Conservation (phyloP, 2,329 filamentous ascomycete species). For the Daldinia sp. region DNA sequence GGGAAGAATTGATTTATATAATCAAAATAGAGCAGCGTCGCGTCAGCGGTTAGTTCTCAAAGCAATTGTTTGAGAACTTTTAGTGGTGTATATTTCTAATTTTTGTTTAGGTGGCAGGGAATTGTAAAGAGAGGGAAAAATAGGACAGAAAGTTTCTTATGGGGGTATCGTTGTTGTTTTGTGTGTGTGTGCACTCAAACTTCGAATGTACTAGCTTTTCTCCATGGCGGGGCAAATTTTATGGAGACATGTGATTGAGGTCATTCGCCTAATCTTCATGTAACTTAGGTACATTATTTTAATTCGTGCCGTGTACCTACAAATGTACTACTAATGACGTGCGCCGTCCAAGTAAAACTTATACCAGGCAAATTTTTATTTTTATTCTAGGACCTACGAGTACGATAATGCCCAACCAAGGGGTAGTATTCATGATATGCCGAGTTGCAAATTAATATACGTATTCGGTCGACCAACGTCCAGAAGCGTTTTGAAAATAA, state of each 20-base stretch:
- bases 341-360: background rate
- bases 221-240: constrained; percentile 31
- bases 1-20: background rate
- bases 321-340: constrained; percentile 1
- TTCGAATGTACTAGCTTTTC: constrained; percentile 20
- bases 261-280: constrained; percentile 10
- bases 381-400: no score
- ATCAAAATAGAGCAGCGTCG: background rate
- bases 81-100: background rate
- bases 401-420: constrained; percentile 17
- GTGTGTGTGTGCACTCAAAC: constrained; percentile 26
- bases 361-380: background rate
- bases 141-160: constrained; percentile 8
- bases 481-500: constrained; percentile 9
- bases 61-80: constrained; percentile 1
- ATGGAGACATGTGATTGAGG: constrained; percentile 40
- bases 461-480: constrained; percentile 7
- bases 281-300: background rate
- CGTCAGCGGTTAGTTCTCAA: constrained; percentile 2
- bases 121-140: constrained; percentile 8
- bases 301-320: background rate
- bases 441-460: constrained; percentile 20
- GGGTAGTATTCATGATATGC: constrained; percentile 25
- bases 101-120: background rate
- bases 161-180: constrained; percentile 12